Evolutionary conservation across 345 rosid species (phyloP).

Genomic region (thale cress (Arabidopsis thaliana)): TAIR10.1 NC_003071.7:3048001-3048500

Average conservation of each 20-base stretch:
- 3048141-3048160: conserved; percentile 22
- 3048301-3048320: conserved; percentile 18
- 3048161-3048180: not conserved
- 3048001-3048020: conserved; percentile 64
- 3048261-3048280: conserved; percentile 71
- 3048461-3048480: conserved; percentile 98
- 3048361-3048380: conserved; percentile 69
- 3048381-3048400: conserved; percentile 86
- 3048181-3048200: conserved; percentile 24
- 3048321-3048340: conserved; percentile 8
- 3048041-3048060: conserved; percentile 66
- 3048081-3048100: conserved; percentile 69
- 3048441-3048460: conserved; percentile 93
- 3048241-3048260: conserved; percentile 60
- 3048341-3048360: conserved; percentile 8
- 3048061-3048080: conserved; percentile 73
- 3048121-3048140: conserved; percentile 54
- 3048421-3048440: conserved; percentile 96
- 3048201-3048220: conserved; percentile 37
- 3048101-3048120: conserved; percentile 96
- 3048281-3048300: conserved; percentile 21
- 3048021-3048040: conserved; percentile 70
- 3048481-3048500: conserved; percentile 91
- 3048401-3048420: conserved; percentile 99
- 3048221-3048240: conserved; percentile 81